Evolutionary conservation across 306 rosid species (phyloP), one percentile per base, ranked within the genome.

Genomic region (Clitoria ternatea): DNA sequence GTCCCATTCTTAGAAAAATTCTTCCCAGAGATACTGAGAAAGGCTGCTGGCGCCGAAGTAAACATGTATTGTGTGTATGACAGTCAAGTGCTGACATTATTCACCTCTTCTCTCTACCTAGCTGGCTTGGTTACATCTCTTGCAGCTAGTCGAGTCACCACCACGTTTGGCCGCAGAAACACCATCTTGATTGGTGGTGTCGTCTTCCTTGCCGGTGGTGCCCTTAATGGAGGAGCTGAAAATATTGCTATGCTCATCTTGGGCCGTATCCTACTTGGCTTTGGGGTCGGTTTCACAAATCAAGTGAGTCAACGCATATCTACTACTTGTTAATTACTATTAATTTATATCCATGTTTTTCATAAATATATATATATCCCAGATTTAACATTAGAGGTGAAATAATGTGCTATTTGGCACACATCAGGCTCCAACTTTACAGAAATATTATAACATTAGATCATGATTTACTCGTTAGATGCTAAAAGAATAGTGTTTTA

Each of bases 261-360:
- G 9, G 97, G 96, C 8, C 96, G 97, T 15, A 61, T 91, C 57
- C 48, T 89, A 70, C 91, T 91, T 1, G 96, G 96, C 0, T 49
- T 92, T 8, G 97, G 90, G 1, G 86, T 89, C 3, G 96, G 96
- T 22, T 89, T 92, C 72, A 87, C 96, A 2, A 85, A 84, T 67
- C 96, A 92, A 70, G 92, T 84, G 53, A 77, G 91, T 73, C 20
- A 24, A n/a, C 52, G 0, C 8, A 39, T 27, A 1, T 10, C 7
- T 50, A 50, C 2, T 23, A 5, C 35, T 12, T 6, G 7, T 13
- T 4, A 1, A 23, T n/a, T n/a, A n/a, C n/a, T n/a, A n/a, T n/a
- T 22, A 20, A 20, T 50, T 50, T 30, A 50, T 50, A 19, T n/a
- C n/a, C n/a, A n/a, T n/a, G n/a, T n/a, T n/a, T n/a, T n/a, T n/a